These are phyloP conservation scores for Aspergillus taichungensis DNA, from an alignment of 495 filamentous ascomycete species.

Conservation along the genomic window DNA sequence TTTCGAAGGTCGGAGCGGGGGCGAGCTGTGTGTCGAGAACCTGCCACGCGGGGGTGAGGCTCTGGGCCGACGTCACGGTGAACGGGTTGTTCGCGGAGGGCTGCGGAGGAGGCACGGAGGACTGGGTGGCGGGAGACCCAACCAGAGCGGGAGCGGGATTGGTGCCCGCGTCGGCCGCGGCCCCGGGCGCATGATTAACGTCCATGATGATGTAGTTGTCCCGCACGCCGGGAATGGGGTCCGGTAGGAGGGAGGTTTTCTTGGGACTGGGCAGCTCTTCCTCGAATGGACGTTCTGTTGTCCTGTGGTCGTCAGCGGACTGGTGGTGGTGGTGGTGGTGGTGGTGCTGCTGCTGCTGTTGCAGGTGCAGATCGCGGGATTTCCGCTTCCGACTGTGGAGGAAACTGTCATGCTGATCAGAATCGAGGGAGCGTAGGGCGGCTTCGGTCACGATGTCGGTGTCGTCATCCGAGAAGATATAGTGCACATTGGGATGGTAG, in stretches of 20 bases:
- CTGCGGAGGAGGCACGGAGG: background rate
- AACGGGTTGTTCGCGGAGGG: constrained; percentile 14
- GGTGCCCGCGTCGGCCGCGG: background rate
- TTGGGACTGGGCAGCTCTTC: constrained; percentile 4
- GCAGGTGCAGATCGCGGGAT: background rate
- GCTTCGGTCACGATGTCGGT: constrained; percentile 53
- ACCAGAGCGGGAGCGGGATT: background rate
- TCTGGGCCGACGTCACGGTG: constrained; percentile 38
- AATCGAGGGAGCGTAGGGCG: constrained; percentile 33
- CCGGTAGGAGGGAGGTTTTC: constrained; percentile 27
- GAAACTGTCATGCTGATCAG: constrained; percentile 17
- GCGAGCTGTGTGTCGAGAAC: constrained; percentile 40
- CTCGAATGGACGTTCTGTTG: constrained; percentile 8
- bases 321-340: constrained; percentile 10
- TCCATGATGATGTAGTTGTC: constrained; percentile 39
- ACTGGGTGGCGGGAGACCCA: constrained; percentile 6
- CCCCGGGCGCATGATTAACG: constrained; percentile 18
- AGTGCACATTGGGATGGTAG: constrained; percentile 76
- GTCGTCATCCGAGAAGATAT: constrained; percentile 79
- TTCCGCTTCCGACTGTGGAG: constrained; percentile 12
- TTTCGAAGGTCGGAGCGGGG: constrained; percentile 52
- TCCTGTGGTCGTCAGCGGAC: constrained; percentile 4
- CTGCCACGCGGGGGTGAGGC: constrained; percentile 45
- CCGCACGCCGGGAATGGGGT: constrained; percentile 29
- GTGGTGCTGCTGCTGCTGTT: too few relatives aligned